A percentile compares a stretch with the other conserved stretches of the same genome.
These are phyloP conservation scores for Salvia rosmarinus DNA, from an alignment of 257 asterid genomes.

Conservation along the genomic window DNA sequence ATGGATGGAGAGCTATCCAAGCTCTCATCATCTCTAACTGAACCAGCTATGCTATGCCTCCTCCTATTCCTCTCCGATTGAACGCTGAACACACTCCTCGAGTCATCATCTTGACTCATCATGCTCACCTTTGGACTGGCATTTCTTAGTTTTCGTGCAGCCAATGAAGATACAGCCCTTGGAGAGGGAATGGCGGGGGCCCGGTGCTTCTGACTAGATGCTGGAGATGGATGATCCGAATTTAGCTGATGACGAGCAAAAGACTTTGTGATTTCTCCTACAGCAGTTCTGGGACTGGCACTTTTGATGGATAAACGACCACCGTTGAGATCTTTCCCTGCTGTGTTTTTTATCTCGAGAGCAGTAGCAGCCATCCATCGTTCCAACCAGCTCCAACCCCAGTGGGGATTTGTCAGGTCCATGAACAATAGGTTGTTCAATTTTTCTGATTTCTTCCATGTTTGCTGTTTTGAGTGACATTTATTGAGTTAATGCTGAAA, in stretches of 20 bases:
- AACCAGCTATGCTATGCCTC: constrained; percentile 83
- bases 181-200: constrained; percentile 54
- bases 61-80: constrained; percentile 70
- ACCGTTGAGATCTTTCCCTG: constrained; percentile 51
- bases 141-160: constrained; percentile 59
- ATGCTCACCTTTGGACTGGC: constrained; percentile 60
- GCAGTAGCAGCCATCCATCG: constrained; percentile 73
- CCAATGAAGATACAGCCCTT: constrained; percentile 31
- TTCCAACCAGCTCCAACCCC: constrained; percentile 99
- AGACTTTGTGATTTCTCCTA: constrained; percentile 68
- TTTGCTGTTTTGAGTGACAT: constrained; percentile 57
- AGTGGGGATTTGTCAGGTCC: constrained; percentile 87
- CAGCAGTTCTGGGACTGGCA: constrained; percentile 27
- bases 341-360: constrained; percentile 45
- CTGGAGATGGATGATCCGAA: constrained; percentile 57
- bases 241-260: constrained; percentile 79
- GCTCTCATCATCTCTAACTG: constrained; percentile 83
- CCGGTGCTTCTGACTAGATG: constrained; percentile 46
- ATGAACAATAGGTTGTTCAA: constrained; percentile 64
- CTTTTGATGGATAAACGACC: constrained; percentile 47
- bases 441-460: constrained; percentile 77
- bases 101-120: constrained; percentile 67
- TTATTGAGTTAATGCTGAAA: neutral
- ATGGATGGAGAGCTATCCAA: constrained; percentile 69
- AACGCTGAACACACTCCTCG: constrained; percentile 58